Conservation (phyloP, 495 filamentous ascomycete genomes). For the Clavariopsis aquatica region DNA sequence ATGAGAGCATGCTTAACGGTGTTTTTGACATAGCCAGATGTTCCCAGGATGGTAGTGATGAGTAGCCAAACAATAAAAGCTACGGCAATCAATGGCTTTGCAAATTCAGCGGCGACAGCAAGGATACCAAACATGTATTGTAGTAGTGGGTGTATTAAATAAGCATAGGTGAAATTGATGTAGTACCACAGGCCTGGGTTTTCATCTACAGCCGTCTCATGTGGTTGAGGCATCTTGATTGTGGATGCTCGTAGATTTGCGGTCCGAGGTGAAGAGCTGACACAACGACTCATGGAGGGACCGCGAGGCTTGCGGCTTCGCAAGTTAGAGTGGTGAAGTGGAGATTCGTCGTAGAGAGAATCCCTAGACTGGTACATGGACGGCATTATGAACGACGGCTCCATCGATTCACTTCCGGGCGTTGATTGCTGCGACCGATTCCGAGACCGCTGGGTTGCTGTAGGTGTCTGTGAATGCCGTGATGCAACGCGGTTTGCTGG, state of each 20-base stretch:
- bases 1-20: constrained; percentile 54
- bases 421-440: constrained; percentile 20
- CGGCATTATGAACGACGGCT: constrained; percentile 55
- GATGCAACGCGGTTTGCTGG: constrained; percentile 9
- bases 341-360: constrained; percentile 31
- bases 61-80: constrained; percentile 52
- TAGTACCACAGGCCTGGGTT: constrained; percentile 9
- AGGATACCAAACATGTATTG: constrained; percentile 54
- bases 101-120: constrained; percentile 51
- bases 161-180: constrained; percentile 17
- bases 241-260: background rate
- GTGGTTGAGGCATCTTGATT: background rate
- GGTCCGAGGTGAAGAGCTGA: constrained; percentile 13
- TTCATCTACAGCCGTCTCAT: background rate
- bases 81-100: constrained; percentile 58
- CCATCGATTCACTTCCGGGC: constrained; percentile 39
- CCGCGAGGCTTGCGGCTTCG: constrained; percentile 3
- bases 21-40: constrained; percentile 54
- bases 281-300: background rate
- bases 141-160: constrained; percentile 41
- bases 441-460: constrained; percentile 37
- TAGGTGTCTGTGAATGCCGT: constrained; percentile 16
- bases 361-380: constrained; percentile 42
- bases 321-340: constrained; percentile 24
- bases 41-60: constrained; percentile 52